A percentile compares a stretch with the other conserved stretches of the same genome.
phyloP scores from a whole-genome alignment of 2,329 filamentous ascomycete species.

The Aciculosporium take region DNA sequence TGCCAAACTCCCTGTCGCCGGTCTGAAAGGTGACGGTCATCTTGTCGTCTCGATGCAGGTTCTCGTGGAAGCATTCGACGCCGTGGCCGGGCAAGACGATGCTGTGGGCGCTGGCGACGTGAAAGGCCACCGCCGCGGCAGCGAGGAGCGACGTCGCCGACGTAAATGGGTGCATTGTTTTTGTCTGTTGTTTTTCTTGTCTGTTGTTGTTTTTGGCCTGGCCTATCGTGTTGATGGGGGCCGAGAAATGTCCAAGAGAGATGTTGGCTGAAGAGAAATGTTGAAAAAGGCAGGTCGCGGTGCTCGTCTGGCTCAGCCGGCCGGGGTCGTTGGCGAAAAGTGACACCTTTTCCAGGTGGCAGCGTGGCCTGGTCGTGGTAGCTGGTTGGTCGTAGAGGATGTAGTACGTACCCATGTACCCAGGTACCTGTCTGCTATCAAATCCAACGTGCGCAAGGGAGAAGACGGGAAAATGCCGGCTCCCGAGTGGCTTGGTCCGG shows the following conservation, averaged over 20 bases:
- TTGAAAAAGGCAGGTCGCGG: background rate
- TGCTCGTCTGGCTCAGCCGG: too few relatives aligned
- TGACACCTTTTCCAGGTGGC: conserved; percentile 4
- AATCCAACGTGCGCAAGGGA: too few relatives aligned
- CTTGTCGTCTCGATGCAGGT: conserved; percentile 81
- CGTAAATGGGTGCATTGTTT: conserved; percentile 16
- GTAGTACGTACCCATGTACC: too few relatives aligned
- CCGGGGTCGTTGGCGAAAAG: conserved; percentile 1
- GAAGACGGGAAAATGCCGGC: too few relatives aligned
- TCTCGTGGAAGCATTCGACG: conserved; percentile 94
- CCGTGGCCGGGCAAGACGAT: conserved; percentile 89
- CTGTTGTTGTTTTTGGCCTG: too few relatives aligned
- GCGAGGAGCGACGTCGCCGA: conserved; percentile 28
- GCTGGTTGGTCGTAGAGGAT: too few relatives aligned
- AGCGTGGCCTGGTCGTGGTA: too few relatives aligned
- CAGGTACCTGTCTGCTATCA: too few relatives aligned
- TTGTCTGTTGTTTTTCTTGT: too few relatives aligned
- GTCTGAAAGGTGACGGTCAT: conserved; percentile 99
- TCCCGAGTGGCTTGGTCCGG: too few relatives aligned
- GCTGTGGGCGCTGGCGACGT: conserved; percentile 70
- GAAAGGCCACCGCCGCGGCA: conserved; percentile 26
- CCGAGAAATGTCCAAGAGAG: too few relatives aligned
- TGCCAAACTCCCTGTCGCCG: conserved; percentile 89
- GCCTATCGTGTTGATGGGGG: too few relatives aligned
- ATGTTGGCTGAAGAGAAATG: background rate